Conservation (phyloP, 1,284 basidiomycete genomes). For the Phylloboletellus chloephorus region DNA sequence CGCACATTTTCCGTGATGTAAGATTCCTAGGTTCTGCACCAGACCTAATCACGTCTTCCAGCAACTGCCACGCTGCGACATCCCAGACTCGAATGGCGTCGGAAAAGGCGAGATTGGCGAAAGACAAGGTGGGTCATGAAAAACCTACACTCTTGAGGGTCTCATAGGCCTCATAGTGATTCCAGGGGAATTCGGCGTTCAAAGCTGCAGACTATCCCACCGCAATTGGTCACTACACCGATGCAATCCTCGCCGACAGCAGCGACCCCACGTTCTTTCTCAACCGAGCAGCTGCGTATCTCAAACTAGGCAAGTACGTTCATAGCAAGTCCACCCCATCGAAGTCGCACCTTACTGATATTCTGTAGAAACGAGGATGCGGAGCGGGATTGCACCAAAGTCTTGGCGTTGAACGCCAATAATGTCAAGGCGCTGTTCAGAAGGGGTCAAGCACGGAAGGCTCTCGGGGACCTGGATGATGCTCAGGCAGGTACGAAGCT, state of each 20-base stretch:
- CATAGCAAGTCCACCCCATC: conserved; percentile 6
- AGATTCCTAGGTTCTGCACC: too few species aligned
- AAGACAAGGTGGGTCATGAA: conserved; percentile 25
- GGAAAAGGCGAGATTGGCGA: conserved; percentile 31
- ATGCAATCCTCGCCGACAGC: conserved; percentile 62
- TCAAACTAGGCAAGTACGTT: conserved; percentile 81
- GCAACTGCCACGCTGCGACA: conserved; percentile 10
- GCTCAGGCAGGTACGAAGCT: conserved; percentile 52
- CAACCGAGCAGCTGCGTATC: conserved; percentile 77
- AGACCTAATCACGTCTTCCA: not conserved
- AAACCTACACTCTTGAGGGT: too few species aligned
- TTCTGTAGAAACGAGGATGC: conserved; percentile 60
- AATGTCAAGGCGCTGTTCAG: conserved; percentile 73
- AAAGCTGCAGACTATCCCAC: conserved; percentile 46
- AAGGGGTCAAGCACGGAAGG: conserved; percentile 60
- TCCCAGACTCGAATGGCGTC: conserved; percentile 26
- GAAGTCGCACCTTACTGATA: conserved; percentile 8
- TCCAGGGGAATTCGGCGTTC: conserved; percentile 59
- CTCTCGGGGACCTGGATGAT: conserved; percentile 44
- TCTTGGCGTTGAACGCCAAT: conserved; percentile 44
- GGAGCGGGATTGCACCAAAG: conserved; percentile 64
- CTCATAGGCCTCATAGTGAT: not conserved
- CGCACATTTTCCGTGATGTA: not conserved
- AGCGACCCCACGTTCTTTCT: conserved; percentile 63
- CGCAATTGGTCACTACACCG: conserved; percentile 65